Percentiles rank a stretch among this genome's conserved stretches.
These are phyloP conservation scores for Pichia heedii DNA, from an alignment of 805 yeast genomes.

Conservation along the genomic window DNA sequence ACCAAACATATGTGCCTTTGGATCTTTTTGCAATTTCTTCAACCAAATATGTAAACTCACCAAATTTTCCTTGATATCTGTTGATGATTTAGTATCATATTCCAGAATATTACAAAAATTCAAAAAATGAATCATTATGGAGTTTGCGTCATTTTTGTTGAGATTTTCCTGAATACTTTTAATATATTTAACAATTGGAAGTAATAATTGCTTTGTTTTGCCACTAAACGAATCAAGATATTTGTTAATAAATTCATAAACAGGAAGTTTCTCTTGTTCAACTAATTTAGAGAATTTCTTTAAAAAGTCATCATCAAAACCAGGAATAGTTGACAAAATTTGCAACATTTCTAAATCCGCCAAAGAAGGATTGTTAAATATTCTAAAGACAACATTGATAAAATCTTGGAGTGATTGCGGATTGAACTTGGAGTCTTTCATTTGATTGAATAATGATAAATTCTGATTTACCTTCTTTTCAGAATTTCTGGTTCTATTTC, in stretches of 20 bases:
- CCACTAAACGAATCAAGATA: constrained; percentile 5
- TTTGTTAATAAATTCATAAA: constrained; percentile 2
- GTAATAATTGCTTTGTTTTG: background rate
- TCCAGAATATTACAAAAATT: background rate
- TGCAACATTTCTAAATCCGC: background rate
- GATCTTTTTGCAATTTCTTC: background rate
- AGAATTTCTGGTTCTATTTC: background rate
- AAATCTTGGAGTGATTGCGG: background rate
- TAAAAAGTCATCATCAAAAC: constrained; percentile 1
- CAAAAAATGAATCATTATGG: constrained; percentile 5
- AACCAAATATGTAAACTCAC: constrained; percentile 1
- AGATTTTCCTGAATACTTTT: background rate
- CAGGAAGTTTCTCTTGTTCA: background rate
- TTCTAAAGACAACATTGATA: background rate
- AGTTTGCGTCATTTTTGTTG: constrained; percentile 3
- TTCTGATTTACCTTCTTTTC: background rate
- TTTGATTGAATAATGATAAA: background rate
- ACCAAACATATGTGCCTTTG: background rate
- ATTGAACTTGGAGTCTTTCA: background rate
- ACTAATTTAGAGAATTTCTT: background rate
- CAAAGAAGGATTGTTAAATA: background rate
- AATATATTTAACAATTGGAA: constrained; percentile 3
- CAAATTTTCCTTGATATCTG: constrained; percentile 1
- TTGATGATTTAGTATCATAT: background rate
- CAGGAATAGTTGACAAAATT: constrained; percentile 3